Conservation (phyloP, 225 moss, liverwort and hornwort genomes). For the Lunularia cruciata region DNA sequence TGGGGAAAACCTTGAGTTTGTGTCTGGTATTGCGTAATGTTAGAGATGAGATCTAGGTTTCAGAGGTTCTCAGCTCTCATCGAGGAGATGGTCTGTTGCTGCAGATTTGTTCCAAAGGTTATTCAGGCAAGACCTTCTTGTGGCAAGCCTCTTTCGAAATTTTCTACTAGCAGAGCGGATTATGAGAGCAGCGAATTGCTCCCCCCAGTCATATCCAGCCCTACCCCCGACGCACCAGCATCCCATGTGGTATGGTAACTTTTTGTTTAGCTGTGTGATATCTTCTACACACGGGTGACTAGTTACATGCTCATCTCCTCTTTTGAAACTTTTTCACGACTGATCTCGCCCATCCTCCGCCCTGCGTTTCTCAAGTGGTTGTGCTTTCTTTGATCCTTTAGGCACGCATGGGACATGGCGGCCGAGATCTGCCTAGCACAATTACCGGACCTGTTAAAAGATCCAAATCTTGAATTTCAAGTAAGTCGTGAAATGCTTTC, state of each 20-base stretch:
- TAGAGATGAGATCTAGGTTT: no score
- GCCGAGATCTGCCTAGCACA: slow-evolving; percentile 94
- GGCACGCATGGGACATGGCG: slow-evolving; percentile 99
- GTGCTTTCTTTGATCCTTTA: slow-evolving; percentile 16
- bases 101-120: slow-evolving; percentile 94
- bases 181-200: slow-evolving; percentile 92
- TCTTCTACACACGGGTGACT: slow-evolving; percentile 13
- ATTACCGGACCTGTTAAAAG: slow-evolving; percentile 66
- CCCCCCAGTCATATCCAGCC: slow-evolving; percentile 83
- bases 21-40: neutral
- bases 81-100: slow-evolving; percentile 19
- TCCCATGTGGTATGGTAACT: slow-evolving; percentile 81
- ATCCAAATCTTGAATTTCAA: slow-evolving; percentile 76
- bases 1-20: neutral
- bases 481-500: slow-evolving; percentile 28
- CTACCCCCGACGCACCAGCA: slow-evolving; percentile 98
- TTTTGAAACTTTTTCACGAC: no score
- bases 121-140: slow-evolving; percentile 98
- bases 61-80: no score
- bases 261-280: neutral
- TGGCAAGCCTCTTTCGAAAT: slow-evolving; percentile 96
- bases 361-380: no score
- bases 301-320: neutral
- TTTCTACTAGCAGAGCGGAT: slow-evolving; percentile 95
- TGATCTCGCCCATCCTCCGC: no score